A percentile compares a stretch with the other conserved stretches of the same genome.
Conservation (phyloP, 805 yeast species). For the Nakazawaea wickerhamii region DNA sequence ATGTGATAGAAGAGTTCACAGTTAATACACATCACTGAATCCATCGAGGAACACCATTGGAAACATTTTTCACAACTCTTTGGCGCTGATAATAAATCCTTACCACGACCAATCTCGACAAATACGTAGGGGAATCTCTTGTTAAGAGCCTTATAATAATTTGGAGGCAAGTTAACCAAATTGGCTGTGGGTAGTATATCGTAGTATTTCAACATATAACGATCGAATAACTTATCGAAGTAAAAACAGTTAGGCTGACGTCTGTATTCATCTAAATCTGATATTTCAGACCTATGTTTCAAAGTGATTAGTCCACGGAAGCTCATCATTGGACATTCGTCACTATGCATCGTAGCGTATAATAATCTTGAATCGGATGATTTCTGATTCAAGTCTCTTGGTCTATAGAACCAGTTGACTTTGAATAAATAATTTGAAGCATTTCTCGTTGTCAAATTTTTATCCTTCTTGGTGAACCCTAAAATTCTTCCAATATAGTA, state of each 20-base stretch:
- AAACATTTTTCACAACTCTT: conserved; percentile 68
- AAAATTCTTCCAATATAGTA: conserved; percentile 81
- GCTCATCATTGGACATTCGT: conserved; percentile 68
- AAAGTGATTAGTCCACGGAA: conserved; percentile 75
- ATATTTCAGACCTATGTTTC: conserved; percentile 60
- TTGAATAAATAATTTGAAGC: conserved; percentile 55
- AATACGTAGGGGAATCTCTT: conserved; percentile 71
- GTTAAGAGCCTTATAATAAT: conserved; percentile 55
- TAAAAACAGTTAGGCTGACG: conserved; percentile 67
- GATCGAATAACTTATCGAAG: conserved; percentile 79
- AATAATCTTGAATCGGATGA: conserved; percentile 68
- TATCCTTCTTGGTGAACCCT: conserved; percentile 54
- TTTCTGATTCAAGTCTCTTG: conserved; percentile 71
- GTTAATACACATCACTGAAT: conserved; percentile 74
- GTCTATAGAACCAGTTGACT: conserved; percentile 89
- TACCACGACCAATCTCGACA: conserved; percentile 63
- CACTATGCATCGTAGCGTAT: conserved; percentile 83
- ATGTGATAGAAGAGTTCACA: conserved; percentile 72
- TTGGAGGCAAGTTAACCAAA: conserved; percentile 52
- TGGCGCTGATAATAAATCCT: conserved; percentile 58
- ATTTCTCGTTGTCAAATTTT: conserved; percentile 28
- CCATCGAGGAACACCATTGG: conserved; percentile 78
- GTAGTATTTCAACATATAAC: conserved; percentile 78
- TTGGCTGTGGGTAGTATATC: conserved; percentile 65
- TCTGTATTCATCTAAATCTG: conserved; percentile 49